Evolutionary conservation across 768 basidiomycete genomes (phyloP), one percentile per base, ranked within the genome.

Genomic region (Boletus barrowsii): DNA sequence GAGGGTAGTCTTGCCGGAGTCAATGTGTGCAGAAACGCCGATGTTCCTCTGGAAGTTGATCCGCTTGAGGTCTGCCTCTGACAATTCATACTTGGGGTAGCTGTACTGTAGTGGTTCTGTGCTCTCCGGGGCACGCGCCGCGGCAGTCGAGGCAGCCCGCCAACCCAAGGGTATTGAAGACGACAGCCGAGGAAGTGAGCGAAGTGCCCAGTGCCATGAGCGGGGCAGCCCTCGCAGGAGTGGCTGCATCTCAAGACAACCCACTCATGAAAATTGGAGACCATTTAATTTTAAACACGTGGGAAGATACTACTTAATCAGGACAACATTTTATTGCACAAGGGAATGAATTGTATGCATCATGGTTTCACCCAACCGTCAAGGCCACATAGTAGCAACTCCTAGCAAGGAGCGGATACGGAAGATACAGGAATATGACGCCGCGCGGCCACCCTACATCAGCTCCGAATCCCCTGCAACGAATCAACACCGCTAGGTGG

Each of bases 1-100:
- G 61, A 98, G 73, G 3, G 97, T 99, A 0, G 97, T 99, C 78
- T 99, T 99, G 26, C 97, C 97, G 4, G 94, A 94, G 71, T 97
- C 93, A 60, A 95, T 95, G 66, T 95, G 93, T 1, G 93, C 93
- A 4, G 89, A 92, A 56, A 99, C 89, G 60, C 97, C 97, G 56
- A 99, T 96, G 70, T 99, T 99, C 59, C 97, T 78, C 70, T 98
- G 92, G 54, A 83, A 83, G 20, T 70, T 73, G 40, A 98, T 79
- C 11, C 89, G 78, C 54, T 73, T 65, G 49, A 75, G 58, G 73
- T 99, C 97, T 46, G 76, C 73, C 7, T 85, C 83, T 2, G 87
- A 78, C 59, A 91, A 75, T 3, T 73, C 59, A 60, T 80, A 76
- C 51, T 65, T 72, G 32, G 74, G 70, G n/a, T 68, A 65, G 33